Base-by-base conservation (phyloP, 2,329 filamentous ascomycete species). In the Nemania diffusa region DNA sequence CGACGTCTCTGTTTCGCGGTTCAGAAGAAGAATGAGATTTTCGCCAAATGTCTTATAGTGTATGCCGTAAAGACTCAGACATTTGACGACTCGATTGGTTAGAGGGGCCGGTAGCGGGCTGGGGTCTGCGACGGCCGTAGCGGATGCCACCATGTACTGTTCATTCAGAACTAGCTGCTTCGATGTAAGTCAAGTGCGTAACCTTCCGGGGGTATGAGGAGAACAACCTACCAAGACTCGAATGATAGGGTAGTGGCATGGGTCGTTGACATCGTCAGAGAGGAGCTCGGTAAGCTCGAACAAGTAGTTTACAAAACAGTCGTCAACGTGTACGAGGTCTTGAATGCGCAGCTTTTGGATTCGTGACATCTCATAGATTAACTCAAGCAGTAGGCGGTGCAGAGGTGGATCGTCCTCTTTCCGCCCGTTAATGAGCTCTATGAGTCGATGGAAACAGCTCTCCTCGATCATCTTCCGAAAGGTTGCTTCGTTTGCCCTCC, bases 331-430 rank as follows among this genome's bases (percentile, higher is more conserved):
- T 81, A 87, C 75, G 71, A 99, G 81, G 77, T 99, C 95, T 71
- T 93, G 89, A 68, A 86, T 82, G 62, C 87, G 90, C 67, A 99
- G 82, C 69, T 90, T 88, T 79, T 98, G 94, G 78, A 98, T 93
- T 68, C 97, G 88, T 51, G 93, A 94, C 92, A 97, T 97, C 83
- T 98, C 96, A 80, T 97, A 99, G 77, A 97, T 86, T 64, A 99
- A 83, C 79, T 97, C 92, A 74, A 99, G 84, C 59, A 98, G 83
- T 69, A 96, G 82, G 40, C 91, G 89, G 80, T 97, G 93, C 68
- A 98, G 83, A 59, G 88, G 85, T 26, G 88, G 85, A 76, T 94
- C 91, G 52, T 88, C 84, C 44, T 90, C 86, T 71, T 85, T 85
- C 69, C 87, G 86, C 50, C 83, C 85, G 75, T 90, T 87, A 69